phyloP scores from a whole-genome alignment of 2,329 filamentous ascomycete species.

The Camptophora hylomeconis region DNA sequence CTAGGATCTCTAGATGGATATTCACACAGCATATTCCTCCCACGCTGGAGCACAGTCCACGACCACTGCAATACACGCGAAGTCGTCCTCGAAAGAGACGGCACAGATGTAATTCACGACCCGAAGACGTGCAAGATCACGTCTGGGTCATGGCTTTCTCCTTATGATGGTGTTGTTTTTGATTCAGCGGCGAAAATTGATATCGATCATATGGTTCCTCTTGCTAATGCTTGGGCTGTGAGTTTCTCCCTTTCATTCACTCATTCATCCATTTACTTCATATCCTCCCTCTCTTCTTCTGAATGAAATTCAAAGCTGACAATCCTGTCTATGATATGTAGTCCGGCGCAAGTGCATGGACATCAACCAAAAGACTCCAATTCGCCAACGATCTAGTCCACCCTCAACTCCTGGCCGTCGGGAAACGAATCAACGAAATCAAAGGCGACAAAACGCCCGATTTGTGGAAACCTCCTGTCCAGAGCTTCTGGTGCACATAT shows the following conservation, averaged over 20 bases:
- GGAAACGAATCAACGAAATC: conserved; percentile 57
- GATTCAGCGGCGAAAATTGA: conserved; percentile 56
- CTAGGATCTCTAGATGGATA: conserved; percentile 45
- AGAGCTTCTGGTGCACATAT: conserved; percentile 56
- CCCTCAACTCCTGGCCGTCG: conserved; percentile 69
- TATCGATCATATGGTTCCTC: conserved; percentile 72
- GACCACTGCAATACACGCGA: conserved; percentile 62
- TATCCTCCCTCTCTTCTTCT: too few relatives aligned
- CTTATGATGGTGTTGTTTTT: conserved; percentile 64
- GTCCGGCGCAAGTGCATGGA: conserved; percentile 63
- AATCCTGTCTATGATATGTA: conserved; percentile 18
- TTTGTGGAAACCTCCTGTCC: conserved; percentile 58
- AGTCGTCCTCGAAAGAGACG: conserved; percentile 61
- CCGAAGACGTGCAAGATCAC: conserved; percentile 49
- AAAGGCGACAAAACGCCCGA: conserved; percentile 68
- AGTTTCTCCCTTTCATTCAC: conserved; percentile 19
- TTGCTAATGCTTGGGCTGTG: conserved; percentile 68
- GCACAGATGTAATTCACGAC: conserved; percentile 46
- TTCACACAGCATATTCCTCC: conserved; percentile 54
- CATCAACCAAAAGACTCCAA: conserved; percentile 48
- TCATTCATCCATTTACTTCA: too few relatives aligned
- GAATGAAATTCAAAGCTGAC: too few relatives aligned
- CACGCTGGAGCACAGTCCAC: conserved; percentile 54
- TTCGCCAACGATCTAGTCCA: conserved; percentile 68
- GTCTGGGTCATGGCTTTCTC: conserved; percentile 55